Percentiles rank a stretch among this genome's conserved stretches.
Evolutionary conservation across 179 eudicot species (phyloP).

Genomic region (Corrigiola litoralis): DNA sequence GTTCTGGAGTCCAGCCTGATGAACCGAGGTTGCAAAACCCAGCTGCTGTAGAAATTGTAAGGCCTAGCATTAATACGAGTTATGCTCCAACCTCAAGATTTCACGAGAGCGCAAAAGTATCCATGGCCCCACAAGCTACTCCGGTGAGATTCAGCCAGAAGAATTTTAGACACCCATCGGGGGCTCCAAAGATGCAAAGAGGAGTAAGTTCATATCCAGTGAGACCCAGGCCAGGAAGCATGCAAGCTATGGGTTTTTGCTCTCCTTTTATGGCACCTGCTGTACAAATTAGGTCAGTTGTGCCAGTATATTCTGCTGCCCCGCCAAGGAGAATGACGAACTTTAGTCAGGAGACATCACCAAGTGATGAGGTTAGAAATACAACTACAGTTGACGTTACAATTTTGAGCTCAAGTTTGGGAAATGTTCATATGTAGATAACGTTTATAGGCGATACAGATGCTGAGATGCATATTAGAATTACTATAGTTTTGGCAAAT

Average conservation of each 20-base stretch:
- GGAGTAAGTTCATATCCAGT: constrained; percentile 16
- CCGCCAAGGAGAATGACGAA: constrained; percentile 27
- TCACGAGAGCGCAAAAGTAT: background rate
- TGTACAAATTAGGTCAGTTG: constrained; percentile 51
- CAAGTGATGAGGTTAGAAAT: constrained; percentile 14
- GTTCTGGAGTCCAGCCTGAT: constrained; percentile 3
- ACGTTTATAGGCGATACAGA: constrained; percentile 13
- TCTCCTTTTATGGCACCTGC: constrained; percentile 42
- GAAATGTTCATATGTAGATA: constrained; percentile 21
- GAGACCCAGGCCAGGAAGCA: constrained; percentile 17
- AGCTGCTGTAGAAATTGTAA: background rate
- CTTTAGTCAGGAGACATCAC: constrained; percentile 21
- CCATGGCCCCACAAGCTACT: constrained; percentile 6
- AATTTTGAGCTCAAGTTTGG: constrained; percentile 16
- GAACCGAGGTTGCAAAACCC: background rate
- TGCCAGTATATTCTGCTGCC: constrained; percentile 52
- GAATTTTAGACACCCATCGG: constrained; percentile 8
- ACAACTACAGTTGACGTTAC: constrained; percentile 17
- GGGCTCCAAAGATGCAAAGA: constrained; percentile 32
- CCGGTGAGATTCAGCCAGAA: constrained; percentile 10
- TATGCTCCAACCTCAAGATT: constrained; percentile 11
- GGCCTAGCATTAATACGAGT: constrained; percentile 7
- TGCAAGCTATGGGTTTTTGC: constrained; percentile 24
- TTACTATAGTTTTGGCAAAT: constrained; percentile 9
- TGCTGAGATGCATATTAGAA: constrained; percentile 19